Evolutionary conservation across 495 filamentous ascomycete species (phyloP), one percentile per base, ranked within the genome.

Genomic region (Cryomyces antarcticus): DNA sequence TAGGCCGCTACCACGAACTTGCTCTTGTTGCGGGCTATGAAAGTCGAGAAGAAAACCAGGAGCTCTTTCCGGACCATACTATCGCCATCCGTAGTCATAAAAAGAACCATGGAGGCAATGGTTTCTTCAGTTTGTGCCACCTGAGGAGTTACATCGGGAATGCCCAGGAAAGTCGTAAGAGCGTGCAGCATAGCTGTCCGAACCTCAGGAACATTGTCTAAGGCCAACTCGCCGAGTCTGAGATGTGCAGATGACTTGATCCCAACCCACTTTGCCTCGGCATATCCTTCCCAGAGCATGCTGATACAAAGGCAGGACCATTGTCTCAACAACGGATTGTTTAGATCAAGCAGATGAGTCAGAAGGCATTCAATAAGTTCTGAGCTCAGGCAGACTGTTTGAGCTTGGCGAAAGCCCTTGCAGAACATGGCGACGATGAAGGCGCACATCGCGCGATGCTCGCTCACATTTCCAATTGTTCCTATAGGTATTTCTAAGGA

Each of bases 371-470:
- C 75, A 62, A 96, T 85, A 37, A 95, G 73, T 39, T 87, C 84
- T 0, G 81, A 81, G 42, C 79, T 74, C 51, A 77, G 72, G 54
- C 87, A 93, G 6, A 94, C 83, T 33, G 78, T 75, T 57, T 95
- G 85, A 3, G 86, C 89, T 55, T 88, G 84, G 34, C 73, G 77
- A 55, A 87, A 95, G 31, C 78, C 81, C 50, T 87, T 87, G 70
- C 89, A 99, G 46, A 99, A 83, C 67, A 94, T 93, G 10, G 89
- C 80, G 31, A 96, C 70, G 44, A 99, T 92, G 53, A 99, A 99
- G 4, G 89, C 89, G 54, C 88, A 96, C 89, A 99, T 99, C 17
- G 92, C 88, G 54, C 88, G 81, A 60, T 99, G 92, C 57, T 95
- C 88, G 46, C 81, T 81, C 38, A 75, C 75, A 54, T 94, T 89